Evolutionary conservation across 306 rosid genomes (phyloP).

Genomic region (Lathyrus oleraceus): DNA sequence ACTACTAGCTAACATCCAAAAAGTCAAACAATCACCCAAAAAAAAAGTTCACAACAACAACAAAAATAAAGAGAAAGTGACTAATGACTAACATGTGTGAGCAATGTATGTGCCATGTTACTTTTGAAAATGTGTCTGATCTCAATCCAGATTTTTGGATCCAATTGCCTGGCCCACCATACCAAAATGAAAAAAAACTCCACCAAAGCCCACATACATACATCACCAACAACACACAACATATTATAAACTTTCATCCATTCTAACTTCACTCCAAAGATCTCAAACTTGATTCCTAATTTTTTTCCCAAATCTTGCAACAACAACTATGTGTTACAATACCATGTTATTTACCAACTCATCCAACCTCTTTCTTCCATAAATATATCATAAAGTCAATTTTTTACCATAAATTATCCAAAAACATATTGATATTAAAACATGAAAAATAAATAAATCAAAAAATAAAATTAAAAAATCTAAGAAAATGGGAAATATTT

Average conservation of each 20-base stretch:
- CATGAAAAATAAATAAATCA: neutral
- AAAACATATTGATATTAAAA: neutral
- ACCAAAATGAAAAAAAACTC: slow-evolving; percentile 27
- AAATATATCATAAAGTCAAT: too few species aligned
- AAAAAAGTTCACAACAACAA: slow-evolving; percentile 27
- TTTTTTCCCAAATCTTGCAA: slow-evolving; percentile 33
- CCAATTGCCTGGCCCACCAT: slow-evolving; percentile 42
- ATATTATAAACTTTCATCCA: slow-evolving; percentile 31
- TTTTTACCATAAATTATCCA: too few species aligned
- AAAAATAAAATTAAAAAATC: neutral
- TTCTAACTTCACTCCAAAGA: slow-evolving; percentile 23
- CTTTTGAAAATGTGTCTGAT: slow-evolving; percentile 35
- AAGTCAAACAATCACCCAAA: slow-evolving; percentile 42
- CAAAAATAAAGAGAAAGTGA: slow-evolving; percentile 31
- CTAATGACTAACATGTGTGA: slow-evolving; percentile 41
- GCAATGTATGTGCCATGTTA: slow-evolving; percentile 32
- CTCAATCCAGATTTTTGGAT: slow-evolving; percentile 37
- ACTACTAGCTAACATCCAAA: slow-evolving; percentile 35
- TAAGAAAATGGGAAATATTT: slow-evolving; percentile 37
- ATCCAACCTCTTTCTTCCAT: slow-evolving; percentile 12
- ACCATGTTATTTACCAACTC: neutral
- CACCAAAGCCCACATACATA: slow-evolving; percentile 41
- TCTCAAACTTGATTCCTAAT: slow-evolving; percentile 25
- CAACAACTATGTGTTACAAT: slow-evolving; percentile 6
- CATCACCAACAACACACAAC: slow-evolving; percentile 22